Evolutionary conservation across 257 asterid genomes (phyloP).

Genomic region (Capsicum rhomboideum): DNA sequence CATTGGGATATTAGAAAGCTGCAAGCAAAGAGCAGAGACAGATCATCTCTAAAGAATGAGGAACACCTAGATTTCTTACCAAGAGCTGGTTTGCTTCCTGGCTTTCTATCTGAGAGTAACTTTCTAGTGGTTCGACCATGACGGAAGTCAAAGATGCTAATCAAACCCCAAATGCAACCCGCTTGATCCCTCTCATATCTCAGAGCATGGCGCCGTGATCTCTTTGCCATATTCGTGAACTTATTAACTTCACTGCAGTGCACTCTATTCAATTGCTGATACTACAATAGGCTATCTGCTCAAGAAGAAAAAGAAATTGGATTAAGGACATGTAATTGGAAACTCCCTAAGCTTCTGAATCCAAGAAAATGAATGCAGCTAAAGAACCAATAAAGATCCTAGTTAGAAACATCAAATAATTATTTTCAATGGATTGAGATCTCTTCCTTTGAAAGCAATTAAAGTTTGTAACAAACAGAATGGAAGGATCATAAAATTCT

Average conservation of each 20-base stretch:
- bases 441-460: background rate
- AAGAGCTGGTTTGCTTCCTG: conserved; percentile 25
- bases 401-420: background rate
- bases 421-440: background rate
- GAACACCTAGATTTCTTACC: background rate
- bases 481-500: background rate
- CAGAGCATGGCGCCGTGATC: conserved; percentile 42
- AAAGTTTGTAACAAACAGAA: background rate
- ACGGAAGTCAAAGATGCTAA: conserved; percentile 75
- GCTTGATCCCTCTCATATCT: conserved; percentile 60
- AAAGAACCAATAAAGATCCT: background rate
- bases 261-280: conserved; percentile 14
- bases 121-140: conserved; percentile 61
- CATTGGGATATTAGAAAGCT: background rate
- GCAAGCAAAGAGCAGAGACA: background rate
- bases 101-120: conserved; percentile 64
- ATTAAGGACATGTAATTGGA: background rate
- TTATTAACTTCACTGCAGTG: background rate
- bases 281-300: conserved; percentile 3
- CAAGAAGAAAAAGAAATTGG: background rate
- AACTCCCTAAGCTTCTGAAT: background rate
- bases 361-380: background rate
- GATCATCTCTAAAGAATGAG: background rate
- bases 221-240: conserved; percentile 57
- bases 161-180: conserved; percentile 80